Conservation (phyloP, 1,284 basidiomycete genomes). For the Apiotrichum brassicae region DNA sequence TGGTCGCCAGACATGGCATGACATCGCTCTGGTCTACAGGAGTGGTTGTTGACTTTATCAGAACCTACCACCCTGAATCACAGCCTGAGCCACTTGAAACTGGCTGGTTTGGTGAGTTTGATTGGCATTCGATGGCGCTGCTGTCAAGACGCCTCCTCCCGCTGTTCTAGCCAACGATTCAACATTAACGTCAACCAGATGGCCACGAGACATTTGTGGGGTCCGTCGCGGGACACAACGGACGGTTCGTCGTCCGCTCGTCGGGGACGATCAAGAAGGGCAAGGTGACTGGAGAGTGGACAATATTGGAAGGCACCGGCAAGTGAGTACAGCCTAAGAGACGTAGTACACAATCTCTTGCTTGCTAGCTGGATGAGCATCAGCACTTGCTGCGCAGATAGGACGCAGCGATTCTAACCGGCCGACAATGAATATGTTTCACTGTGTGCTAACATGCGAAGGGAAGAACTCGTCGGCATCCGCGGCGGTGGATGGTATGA, state of each 20-base stretch:
- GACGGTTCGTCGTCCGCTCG: neutral
- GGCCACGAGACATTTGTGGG: slow-evolving; percentile 1
- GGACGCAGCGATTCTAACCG: too few species aligned
- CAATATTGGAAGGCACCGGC: neutral
- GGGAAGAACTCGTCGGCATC: neutral
- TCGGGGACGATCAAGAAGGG: neutral
- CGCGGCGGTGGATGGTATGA: neutral
- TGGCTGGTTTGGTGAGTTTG: slow-evolving; percentile 1
- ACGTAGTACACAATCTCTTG: too few species aligned
- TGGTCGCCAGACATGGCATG: too few species aligned
- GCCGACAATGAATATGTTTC: too few species aligned
- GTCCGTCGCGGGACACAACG: neutral
- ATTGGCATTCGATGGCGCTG: neutral
- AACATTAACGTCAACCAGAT: too few species aligned
- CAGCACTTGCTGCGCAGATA: too few species aligned
- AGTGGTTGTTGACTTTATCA: too few species aligned
- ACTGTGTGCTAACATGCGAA: neutral
- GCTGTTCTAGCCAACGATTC: too few species aligned
- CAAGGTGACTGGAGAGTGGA: neutral
- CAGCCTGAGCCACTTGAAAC: neutral
- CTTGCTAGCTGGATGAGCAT: too few species aligned
- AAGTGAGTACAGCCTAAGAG: neutral
- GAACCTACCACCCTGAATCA: neutral
- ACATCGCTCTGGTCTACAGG: too few species aligned
- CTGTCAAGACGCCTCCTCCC: too few species aligned